A percentile compares a stretch with the other conserved stretches of the same genome.
Conservation (phyloP, 805 yeast species). For the Torulaspora gathmanii region DNA sequence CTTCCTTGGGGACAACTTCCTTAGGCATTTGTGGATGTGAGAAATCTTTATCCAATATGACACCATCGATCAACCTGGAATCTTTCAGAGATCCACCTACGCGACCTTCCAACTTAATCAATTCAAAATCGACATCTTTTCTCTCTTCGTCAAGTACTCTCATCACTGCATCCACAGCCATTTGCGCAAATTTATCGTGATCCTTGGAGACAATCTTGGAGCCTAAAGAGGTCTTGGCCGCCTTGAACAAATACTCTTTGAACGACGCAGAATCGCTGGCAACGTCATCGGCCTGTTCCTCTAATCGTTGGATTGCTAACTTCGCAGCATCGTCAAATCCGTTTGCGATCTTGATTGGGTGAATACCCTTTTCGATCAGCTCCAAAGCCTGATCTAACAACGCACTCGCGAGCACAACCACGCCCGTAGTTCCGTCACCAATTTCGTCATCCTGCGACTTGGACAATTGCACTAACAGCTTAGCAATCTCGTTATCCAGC, state of each 20-base stretch:
- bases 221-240: conserved; percentile 92
- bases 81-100: conserved; percentile 92
- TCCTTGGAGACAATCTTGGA: conserved; percentile 92
- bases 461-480: conserved; percentile 86
- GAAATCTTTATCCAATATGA: conserved; percentile 90
- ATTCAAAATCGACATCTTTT: conserved; percentile 94
- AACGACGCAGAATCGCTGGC: conserved; percentile 31
- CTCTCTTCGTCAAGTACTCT: conserved; percentile 89
- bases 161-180: conserved; percentile 95
- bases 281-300: conserved; percentile 66
- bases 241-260: conserved; percentile 62
- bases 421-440: conserved; percentile 99
- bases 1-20: conserved; percentile 40
- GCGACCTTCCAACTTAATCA: conserved; percentile 91
- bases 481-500: conserved; percentile 92
- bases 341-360: conserved; percentile 93
- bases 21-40: conserved; percentile 99
- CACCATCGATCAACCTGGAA: conserved; percentile 82
- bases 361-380: conserved; percentile 93
- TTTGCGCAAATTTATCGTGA: conserved; percentile 88
- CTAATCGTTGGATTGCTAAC: conserved; percentile 75
- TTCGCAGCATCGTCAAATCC: conserved; percentile 97
- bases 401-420: conserved; percentile 93
- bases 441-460: conserved; percentile 96
- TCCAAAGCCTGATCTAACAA: conserved; percentile 90